Evolutionary conservation across 768 basidiomycete genomes (phyloP), one percentile per base, ranked within the genome.

Genomic region (Leucogyrophana mollusca): DNA sequence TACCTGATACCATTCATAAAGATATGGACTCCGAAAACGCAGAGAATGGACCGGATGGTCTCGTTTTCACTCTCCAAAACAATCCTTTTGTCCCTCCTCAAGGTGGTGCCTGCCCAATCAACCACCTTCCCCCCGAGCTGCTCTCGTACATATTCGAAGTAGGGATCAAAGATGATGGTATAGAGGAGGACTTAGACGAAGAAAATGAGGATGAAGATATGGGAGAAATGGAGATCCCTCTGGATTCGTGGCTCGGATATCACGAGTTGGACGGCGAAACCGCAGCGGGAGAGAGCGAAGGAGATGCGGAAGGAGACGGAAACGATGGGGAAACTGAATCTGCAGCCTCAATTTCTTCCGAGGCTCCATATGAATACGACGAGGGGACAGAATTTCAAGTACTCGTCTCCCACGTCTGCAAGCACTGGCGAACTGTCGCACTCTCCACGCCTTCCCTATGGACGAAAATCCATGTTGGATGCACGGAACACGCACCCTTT

Each of bases 331-430:
- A 39, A 1, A 41, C n/a, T 21, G 47, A 47, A 24, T 50, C 47
- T 16, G 48, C 40, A 27, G 9, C n/a, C 3, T 3, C 35, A 37
- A 16, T 36, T 18, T 43, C 46, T 21, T 30, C 22, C 30, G 44
- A 45, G 7, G 22, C 5, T 21, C 13, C 27, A 30, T 37, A 6
- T n/a, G 35, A 37, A 9, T 7, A 16, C n/a, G 35, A 37, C 7
- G 6, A n/a, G 0, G 35, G 30, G 32, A 38, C 30, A 37, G 36
- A 36, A 2, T 83, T 82, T 57, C 73, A 76, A 52, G 64, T 83
- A 35, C 59, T 62, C 17, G 69, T 82, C 21, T 84, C 83, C 6
- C 82, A 84, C 50, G 78, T 83, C 39, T 85, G 82, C 62, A 65
- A 69, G 24, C 54, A 59, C 30, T 87, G 83, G 82, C 69, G 83